Conservation (phyloP, 225 moss, liverwort and hornwort genomes). For the Polytrichum commune region DNA sequence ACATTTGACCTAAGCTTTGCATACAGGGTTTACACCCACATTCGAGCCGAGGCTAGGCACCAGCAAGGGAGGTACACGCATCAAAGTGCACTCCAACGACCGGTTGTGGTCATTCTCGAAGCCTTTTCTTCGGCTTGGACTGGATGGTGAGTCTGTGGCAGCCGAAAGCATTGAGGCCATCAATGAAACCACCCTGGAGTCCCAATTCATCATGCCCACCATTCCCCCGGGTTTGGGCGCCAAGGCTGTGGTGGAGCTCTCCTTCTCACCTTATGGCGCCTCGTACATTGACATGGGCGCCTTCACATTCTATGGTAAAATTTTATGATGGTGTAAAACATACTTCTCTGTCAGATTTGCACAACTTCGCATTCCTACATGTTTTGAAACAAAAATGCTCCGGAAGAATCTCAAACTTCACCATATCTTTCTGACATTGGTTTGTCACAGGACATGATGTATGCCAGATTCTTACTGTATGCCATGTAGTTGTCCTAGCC, state of each 20-base stretch:
- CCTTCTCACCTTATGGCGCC: conserved; percentile 25
- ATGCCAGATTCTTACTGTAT: too few relatives aligned
- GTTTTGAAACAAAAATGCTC: too few relatives aligned
- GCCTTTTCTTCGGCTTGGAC: conserved; percentile 31
- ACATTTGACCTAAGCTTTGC: background rate
- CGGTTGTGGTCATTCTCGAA: conserved; percentile 21
- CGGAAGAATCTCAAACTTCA: too few relatives aligned
- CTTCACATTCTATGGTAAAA: conserved; percentile 42
- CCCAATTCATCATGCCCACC: conserved; percentile 33
- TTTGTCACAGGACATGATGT: too few relatives aligned
- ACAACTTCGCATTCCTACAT: too few relatives aligned
- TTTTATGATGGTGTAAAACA: background rate
- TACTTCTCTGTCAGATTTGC: too few relatives aligned
- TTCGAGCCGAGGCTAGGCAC: conserved; percentile 35
- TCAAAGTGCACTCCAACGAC: conserved; percentile 29
- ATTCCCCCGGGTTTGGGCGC: conserved; percentile 19
- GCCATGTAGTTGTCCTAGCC: too few relatives aligned
- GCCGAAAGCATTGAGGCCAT: conserved; percentile 26
- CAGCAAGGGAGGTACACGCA: conserved; percentile 41
- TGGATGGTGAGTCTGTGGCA: conserved; percentile 19
- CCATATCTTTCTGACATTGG: too few relatives aligned
- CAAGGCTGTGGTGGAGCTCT: conserved; percentile 34
- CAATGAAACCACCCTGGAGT: conserved; percentile 25
- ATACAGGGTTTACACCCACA: conserved; percentile 29
- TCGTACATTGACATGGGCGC: conserved; percentile 34